Evolutionary conservation across 2,329 filamentous ascomycete genomes (phyloP).

Genomic region (Calonectria pseudoturangicola): DNA sequence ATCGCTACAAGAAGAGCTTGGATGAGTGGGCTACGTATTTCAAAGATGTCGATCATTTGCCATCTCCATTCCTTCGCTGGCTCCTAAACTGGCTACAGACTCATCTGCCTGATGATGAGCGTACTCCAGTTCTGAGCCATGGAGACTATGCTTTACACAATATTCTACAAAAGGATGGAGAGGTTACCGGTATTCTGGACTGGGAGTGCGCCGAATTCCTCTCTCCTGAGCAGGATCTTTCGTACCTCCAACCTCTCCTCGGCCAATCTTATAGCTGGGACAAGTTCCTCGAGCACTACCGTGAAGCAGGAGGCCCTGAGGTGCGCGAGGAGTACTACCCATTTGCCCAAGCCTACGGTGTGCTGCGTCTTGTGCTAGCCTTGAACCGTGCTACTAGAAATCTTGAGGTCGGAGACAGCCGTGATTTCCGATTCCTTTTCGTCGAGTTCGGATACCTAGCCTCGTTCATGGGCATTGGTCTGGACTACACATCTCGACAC

Average conservation of each 20-base stretch:
- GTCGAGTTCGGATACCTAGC: constrained; percentile 24
- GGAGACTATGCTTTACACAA: constrained; percentile 28
- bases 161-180: constrained; percentile 14
- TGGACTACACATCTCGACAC: constrained; percentile 14
- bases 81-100: constrained; percentile 17
- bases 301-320: background rate
- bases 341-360: constrained; percentile 19
- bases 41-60: constrained; percentile 21
- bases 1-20: constrained; percentile 17
- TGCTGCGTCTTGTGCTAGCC: constrained; percentile 6
- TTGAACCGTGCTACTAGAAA: constrained; percentile 22
- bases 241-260: constrained; percentile 23
- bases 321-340: constrained; percentile 21
- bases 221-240: constrained; percentile 23
- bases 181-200: constrained; percentile 23
- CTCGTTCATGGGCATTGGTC: constrained; percentile 27
- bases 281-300: constrained; percentile 25
- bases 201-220: constrained; percentile 31
- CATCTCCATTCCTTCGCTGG: constrained; percentile 23
- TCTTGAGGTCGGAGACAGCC: constrained; percentile 5
- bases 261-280: constrained; percentile 27
- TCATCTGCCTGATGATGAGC: constrained; percentile 8
- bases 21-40: constrained; percentile 4
- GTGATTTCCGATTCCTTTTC: constrained; percentile 24
- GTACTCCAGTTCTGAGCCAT: constrained; percentile 16